Percentiles rank a stretch among this genome's conserved stretches.
Evolutionary conservation across 371 early-diverging fungal genomes (phyloP).

Genomic region (Zychaea mexicana): DNA sequence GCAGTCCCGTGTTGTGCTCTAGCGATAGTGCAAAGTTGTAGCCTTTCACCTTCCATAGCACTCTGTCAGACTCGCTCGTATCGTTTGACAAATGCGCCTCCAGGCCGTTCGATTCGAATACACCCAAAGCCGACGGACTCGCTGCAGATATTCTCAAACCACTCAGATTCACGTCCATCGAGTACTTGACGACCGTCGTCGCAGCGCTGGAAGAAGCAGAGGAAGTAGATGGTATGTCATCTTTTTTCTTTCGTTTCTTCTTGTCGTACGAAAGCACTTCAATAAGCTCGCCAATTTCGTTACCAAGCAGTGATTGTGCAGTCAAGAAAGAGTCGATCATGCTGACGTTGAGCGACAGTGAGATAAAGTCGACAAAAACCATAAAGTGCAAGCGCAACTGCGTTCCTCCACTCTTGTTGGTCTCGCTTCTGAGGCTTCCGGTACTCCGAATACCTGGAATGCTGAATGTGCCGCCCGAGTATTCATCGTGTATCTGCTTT

Average conservation of each 20-base stretch:
- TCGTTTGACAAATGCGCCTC: constrained; percentile 63
- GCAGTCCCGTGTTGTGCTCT: constrained; percentile 52
- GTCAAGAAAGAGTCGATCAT: constrained; percentile 80
- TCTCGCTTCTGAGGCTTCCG: constrained; percentile 44
- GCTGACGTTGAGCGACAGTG: constrained; percentile 66
- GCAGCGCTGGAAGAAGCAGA: background rate
- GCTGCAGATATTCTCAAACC: constrained; percentile 69
- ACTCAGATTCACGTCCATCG: constrained; percentile 61
- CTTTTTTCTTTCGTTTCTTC: constrained; percentile 17
- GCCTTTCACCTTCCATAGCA: constrained; percentile 61
- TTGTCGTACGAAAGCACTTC: constrained; percentile 70
- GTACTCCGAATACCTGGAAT: constrained; percentile 64
- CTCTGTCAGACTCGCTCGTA: constrained; percentile 11
- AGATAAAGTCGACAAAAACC: constrained; percentile 68
- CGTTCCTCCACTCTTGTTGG: constrained; percentile 3
- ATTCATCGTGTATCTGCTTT: constrained; percentile 26
- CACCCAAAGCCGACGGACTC: constrained; percentile 65
- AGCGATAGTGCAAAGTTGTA: constrained; percentile 61
- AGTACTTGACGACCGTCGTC: constrained; percentile 41
- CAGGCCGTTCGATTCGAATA: constrained; percentile 70
- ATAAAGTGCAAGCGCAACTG: constrained; percentile 46
- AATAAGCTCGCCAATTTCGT: constrained; percentile 77
- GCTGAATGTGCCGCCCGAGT: constrained; percentile 51
- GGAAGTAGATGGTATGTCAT: background rate
- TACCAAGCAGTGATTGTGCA: constrained; percentile 75